These are phyloP conservation scores for Parasitella parasitica DNA, from an alignment of 371 early-diverging fungal species.

Conservation along the genomic window DNA sequence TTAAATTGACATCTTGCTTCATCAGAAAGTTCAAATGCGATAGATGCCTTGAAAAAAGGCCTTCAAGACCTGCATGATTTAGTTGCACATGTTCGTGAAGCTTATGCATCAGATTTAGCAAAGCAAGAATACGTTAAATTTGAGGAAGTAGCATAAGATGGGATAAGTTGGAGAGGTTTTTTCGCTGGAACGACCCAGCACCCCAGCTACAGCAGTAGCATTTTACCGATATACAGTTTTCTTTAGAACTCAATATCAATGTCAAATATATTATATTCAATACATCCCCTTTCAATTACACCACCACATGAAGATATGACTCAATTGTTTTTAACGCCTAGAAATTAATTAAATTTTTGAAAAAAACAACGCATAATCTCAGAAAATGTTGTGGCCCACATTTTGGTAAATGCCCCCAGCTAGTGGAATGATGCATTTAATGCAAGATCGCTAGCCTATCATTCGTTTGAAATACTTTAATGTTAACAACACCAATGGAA, in stretches of 20 bases:
- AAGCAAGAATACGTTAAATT: conserved; percentile 32
- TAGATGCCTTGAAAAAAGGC: conserved; percentile 85
- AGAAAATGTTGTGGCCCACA: too few species aligned
- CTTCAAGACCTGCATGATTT: conserved; percentile 78
- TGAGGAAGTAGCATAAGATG: conserved; percentile 34
- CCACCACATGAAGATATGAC: background rate
- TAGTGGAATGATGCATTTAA: too few species aligned
- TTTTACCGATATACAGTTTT: too few species aligned
- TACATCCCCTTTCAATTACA: background rate
- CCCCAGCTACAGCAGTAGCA: too few species aligned
- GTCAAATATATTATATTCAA: too few species aligned
- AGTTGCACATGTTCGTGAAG: conserved; percentile 61
- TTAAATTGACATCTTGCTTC: background rate
- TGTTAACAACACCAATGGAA: too few species aligned
- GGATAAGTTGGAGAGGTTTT: too few species aligned
- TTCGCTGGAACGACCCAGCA: too few species aligned
- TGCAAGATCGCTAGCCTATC: too few species aligned
- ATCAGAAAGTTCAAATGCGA: conserved; percentile 73
- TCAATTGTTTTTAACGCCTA: background rate
- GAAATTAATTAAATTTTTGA: background rate
- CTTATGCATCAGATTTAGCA: conserved; percentile 62
- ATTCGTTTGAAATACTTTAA: too few species aligned
- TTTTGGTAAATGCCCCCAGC: too few species aligned
- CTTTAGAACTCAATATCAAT: background rate
- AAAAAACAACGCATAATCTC: background rate